Evolutionary conservation across 2,329 filamentous ascomycete genomes (phyloP).

Genomic region (Rhinocladiella mackenziei): DNA sequence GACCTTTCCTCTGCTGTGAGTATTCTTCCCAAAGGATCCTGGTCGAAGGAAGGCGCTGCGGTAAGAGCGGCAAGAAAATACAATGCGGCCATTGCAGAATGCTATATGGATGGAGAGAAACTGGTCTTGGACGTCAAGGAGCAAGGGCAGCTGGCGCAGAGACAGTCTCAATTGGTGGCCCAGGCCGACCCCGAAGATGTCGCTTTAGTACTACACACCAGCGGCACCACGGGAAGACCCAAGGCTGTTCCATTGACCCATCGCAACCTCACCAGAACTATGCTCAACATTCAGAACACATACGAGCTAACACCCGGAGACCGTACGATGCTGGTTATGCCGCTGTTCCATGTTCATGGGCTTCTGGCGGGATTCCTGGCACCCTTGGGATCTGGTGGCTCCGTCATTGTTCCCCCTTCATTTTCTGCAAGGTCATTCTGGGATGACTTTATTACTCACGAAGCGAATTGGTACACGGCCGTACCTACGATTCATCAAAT

Average conservation of each 20-base stretch:
- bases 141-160: constrained; percentile 57
- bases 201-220: constrained; percentile 77
- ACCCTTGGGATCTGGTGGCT: constrained; percentile 70
- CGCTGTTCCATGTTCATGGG: constrained; percentile 87
- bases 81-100: constrained; percentile 79
- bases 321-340: constrained; percentile 84
- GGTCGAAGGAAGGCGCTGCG: constrained; percentile 62
- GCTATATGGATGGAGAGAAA: constrained; percentile 70
- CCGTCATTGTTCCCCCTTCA: constrained; percentile 70
- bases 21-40: constrained; percentile 69
- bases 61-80: constrained; percentile 75
- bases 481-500: constrained; percentile 94
- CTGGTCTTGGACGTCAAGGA: constrained; percentile 77
- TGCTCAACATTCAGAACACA: constrained; percentile 76
- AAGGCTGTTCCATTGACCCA: constrained; percentile 72
- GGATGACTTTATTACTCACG: constrained; percentile 67
- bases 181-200: constrained; percentile 69
- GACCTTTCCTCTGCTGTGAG: constrained; percentile 76
- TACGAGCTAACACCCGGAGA: constrained; percentile 68
- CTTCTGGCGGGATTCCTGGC: constrained; percentile 77
- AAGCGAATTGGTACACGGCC: constrained; percentile 87
- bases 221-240: constrained; percentile 77
- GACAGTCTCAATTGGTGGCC: constrained; percentile 45
- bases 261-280: constrained; percentile 73
- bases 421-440: constrained; percentile 84